Base-by-base conservation (phyloP, 805 yeast genomes). In the Jamesozyma hellenica region DNA sequence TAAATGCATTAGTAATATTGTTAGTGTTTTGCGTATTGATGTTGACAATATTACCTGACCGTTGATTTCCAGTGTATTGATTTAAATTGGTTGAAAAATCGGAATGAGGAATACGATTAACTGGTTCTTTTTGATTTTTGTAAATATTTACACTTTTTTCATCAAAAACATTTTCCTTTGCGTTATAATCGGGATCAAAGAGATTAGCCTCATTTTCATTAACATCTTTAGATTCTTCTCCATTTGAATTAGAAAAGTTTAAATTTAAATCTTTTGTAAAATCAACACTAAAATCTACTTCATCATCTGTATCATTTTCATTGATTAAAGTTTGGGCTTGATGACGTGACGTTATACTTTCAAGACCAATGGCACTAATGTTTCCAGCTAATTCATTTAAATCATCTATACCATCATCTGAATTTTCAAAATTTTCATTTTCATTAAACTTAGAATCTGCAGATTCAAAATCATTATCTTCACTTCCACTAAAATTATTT, bases 141-240 rank as follows among this genome's bases (percentile, higher is more conserved):
- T 29, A 7, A 19, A 18, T 14, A 30, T 39, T 34, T 8, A 34
- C 57, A 33, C 57, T 58, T 43, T 60, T 63, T 48, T 35, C 44
- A 38, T 44, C 59, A 13, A 49, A 41, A 49, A 55, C 47, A 28
- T 56, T 55, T 23, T 50, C 48, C 34, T 57, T 55, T 40, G 55
- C 63, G 39, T 48, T 41, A 40, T 47, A 58, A 40, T 53, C 58
- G 12, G 61, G 57, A 37, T 55, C 58, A 40, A 55, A 55, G 4
- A 58, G 57, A 40, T 59, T 53, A 4, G 15, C 36, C 2, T 39
- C 44, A 7, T 36, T 31, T 14, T 28, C 9, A 3, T 25, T n/a
- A 26, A 29, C 17, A 8, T 21, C 14, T 28, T n/a, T 17, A 21
- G 4, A 18, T 23, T 18, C 17, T 17, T 12, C 18, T 21, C 21